Base-by-base conservation (phyloP, 192 early-diverging fungal genomes). In the Backusella circina region DNA sequence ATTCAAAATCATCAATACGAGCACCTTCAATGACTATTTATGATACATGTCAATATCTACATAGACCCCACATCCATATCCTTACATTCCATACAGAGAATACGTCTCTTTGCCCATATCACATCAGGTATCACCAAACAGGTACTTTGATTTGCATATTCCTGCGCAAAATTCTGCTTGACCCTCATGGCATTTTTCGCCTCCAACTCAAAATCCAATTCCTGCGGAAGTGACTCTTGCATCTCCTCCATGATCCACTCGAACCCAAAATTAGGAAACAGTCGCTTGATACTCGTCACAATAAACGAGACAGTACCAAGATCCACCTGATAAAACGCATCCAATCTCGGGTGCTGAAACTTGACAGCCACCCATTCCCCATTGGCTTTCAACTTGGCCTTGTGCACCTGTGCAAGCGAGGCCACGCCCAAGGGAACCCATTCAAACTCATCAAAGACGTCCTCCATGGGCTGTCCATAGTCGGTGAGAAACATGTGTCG, bases 351-450 rank as follows among this genome's bases (percentile, higher is more conserved):
- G 73, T 98, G 97, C 82, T 98, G 97, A 28, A 97, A 84, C 81
- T 98, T 98, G 81, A 98, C 91, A 1, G 97, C 97, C 6, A 98
- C 95, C 71, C 89, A 87, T n/a, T 85, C 77, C 33, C 91, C 90
- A 7, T 80, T 88, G 18, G 84, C 79, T 21, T 86, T 77, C 38
- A 97, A 79, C 16, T 79, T 87, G 0, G 94, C 96, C 15, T 86
- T 84, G 71, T 98, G 96, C 3, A 98, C 97, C 66, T 97, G 96
- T 21, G 97, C 97, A 32, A 98, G 84, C 5, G 95, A 97, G 2
- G 96, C 97, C 0, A 95, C 93, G 2, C 96, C 97, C 18, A 98
- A 84, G 0, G 97, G 97, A 5, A 82, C 73, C 61, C 87, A 85
- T 70, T 97, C 94, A 80, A 98, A 97, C n/a, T 83, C 78, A 0